phyloP scores from a whole-genome alignment of 495 filamentous ascomycete genomes.

The Daldinia loculata region DNA sequence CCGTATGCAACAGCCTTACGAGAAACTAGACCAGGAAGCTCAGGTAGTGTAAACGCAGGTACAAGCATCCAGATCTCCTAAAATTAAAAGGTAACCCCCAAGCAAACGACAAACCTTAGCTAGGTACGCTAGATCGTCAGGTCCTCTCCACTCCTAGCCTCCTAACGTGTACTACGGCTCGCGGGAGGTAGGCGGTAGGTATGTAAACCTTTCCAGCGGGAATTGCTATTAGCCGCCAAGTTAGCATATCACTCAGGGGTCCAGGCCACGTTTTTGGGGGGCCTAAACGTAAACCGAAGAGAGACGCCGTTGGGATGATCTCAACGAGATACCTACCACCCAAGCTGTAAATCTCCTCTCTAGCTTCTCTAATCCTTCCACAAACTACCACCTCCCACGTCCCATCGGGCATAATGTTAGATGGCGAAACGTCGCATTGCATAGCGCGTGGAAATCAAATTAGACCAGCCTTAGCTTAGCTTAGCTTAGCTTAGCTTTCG shows the following conservation, averaged over 20 bases:
- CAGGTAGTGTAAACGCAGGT: not conserved
- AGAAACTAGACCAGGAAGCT: not conserved
- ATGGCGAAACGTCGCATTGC: constrained; percentile 32
- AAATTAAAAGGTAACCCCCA: not conserved
- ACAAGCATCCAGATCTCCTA: constrained; percentile 4
- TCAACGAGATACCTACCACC: not conserved
- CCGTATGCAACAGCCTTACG: not conserved
- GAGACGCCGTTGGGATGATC: not conserved
- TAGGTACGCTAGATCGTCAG: not conserved
- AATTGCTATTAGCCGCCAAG: not conserved
- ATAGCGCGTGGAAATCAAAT: not conserved
- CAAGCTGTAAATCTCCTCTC: not conserved
- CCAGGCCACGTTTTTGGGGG: not conserved
- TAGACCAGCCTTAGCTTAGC: not conserved
- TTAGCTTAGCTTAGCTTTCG: not conserved
- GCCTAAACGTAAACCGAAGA: not conserved
- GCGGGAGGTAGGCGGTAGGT: not conserved
- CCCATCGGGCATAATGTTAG: constrained; percentile 6
- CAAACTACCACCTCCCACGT: not conserved
- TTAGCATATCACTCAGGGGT: not conserved
- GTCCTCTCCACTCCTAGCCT: not conserved
- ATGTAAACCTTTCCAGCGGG: not conserved
- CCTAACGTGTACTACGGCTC: not conserved
- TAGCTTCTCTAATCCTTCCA: constrained; percentile 20
- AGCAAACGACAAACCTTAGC: not conserved